Conservation (phyloP, 2,329 filamentous ascomycete genomes). For the Xylaria sp. region DNA sequence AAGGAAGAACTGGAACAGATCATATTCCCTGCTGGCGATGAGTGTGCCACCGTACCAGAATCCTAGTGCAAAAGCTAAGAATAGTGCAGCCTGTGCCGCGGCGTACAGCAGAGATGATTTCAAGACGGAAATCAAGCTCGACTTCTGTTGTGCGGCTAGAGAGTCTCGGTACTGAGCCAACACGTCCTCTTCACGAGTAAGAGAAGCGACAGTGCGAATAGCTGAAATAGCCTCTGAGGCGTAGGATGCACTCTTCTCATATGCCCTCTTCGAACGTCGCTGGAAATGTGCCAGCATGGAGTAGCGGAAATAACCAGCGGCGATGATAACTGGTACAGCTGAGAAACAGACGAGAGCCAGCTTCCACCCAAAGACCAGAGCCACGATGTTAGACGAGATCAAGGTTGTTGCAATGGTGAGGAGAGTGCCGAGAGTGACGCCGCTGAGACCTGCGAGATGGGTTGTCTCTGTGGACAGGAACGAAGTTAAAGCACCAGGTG, state of each 20-base stretch:
- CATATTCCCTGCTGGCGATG: slow-evolving; percentile 73
- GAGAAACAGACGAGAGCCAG: slow-evolving; percentile 81
- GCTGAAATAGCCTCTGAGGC: slow-evolving; percentile 93
- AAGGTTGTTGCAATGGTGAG: slow-evolving; percentile 82
- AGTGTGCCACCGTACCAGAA: slow-evolving; percentile 92
- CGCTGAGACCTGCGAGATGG: slow-evolving; percentile 85
- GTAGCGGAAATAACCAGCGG: slow-evolving; percentile 86
- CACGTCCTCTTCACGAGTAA: slow-evolving; percentile 87
- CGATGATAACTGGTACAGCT: slow-evolving; percentile 77
- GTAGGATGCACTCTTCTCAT: slow-evolving; percentile 81
- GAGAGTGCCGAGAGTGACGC: slow-evolving; percentile 85
- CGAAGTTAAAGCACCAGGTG: slow-evolving; percentile 83
- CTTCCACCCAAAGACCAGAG: slow-evolving; percentile 84
- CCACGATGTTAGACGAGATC: slow-evolving; percentile 71
- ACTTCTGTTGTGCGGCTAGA: slow-evolving; percentile 69
- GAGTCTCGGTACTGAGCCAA: slow-evolving; percentile 71
- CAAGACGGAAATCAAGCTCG: slow-evolving; percentile 74
- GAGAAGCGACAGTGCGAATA: slow-evolving; percentile 89
- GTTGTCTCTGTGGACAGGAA: slow-evolving; percentile 91
- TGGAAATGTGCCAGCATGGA: slow-evolving; percentile 83
- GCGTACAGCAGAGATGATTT: slow-evolving; percentile 83
- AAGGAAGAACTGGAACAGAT: slow-evolving; percentile 87
- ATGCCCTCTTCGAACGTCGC: slow-evolving; percentile 77
- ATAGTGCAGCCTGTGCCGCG: slow-evolving; percentile 80
- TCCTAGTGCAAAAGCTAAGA: slow-evolving; percentile 82